Percentiles rank a stretch among this genome's conserved stretches.
phyloP scores from a whole-genome alignment of 2,329 filamentous ascomycete species.

The Clonostachys rhizophaga region DNA sequence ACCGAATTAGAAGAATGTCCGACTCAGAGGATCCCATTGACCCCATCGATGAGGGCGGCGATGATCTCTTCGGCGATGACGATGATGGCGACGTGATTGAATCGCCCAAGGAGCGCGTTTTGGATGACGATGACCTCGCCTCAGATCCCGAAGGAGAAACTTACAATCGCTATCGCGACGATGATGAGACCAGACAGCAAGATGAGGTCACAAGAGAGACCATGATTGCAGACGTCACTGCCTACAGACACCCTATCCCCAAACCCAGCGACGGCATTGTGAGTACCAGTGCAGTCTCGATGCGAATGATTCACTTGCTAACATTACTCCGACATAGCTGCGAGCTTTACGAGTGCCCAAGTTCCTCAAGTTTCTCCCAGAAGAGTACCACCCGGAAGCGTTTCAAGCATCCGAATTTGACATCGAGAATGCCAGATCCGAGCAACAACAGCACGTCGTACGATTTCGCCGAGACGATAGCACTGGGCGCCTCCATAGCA shows the following conservation, averaged over 20 bases:
- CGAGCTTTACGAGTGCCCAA: slow-evolving; percentile 67
- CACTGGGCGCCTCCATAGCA: slow-evolving; percentile 67
- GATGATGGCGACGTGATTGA: slow-evolving; percentile 43
- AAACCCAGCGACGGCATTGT: slow-evolving; percentile 69
- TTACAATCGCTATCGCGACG: slow-evolving; percentile 32
- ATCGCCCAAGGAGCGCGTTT: slow-evolving; percentile 57
- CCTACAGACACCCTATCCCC: slow-evolving; percentile 66
- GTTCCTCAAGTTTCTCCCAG: slow-evolving; percentile 67
- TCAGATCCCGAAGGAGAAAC: slow-evolving; percentile 44
- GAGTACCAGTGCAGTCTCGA: slow-evolving; percentile 15
- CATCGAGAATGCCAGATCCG: slow-evolving; percentile 44
- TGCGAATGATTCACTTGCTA: background rate
- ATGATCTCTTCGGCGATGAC: slow-evolving; percentile 58
- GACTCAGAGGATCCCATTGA: slow-evolving; percentile 51
- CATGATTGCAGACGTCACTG: slow-evolving; percentile 57
- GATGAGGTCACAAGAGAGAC: slow-evolving; percentile 45
- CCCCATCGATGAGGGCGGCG: slow-evolving; percentile 47
- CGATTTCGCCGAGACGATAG: slow-evolving; percentile 65
- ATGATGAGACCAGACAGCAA: slow-evolving; percentile 41
- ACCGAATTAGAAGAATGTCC: slow-evolving; percentile 33
- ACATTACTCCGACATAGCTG: slow-evolving; percentile 36
- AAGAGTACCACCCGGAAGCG: slow-evolving; percentile 59
- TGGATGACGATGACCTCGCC: slow-evolving; percentile 57
- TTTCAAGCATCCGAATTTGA: slow-evolving; percentile 59
- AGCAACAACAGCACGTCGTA: slow-evolving; percentile 59